A percentile compares a stretch with the other conserved stretches of the same genome.
phyloP scores from a whole-genome alignment of 805 yeast genomes.

The Clavispora carvajalis region DNA sequence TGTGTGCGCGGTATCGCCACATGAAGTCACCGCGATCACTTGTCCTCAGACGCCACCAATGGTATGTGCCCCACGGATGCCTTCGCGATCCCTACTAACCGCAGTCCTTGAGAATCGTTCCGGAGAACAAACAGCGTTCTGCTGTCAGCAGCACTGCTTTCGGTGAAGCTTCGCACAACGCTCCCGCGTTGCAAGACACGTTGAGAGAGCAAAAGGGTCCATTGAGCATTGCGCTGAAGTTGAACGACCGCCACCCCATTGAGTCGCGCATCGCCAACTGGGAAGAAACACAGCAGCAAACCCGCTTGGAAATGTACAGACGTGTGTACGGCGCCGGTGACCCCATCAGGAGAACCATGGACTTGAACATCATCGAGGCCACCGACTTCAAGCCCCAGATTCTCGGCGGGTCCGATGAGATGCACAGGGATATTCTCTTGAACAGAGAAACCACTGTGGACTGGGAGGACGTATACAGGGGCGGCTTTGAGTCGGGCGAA shows the following conservation, averaged over 20 bases:
- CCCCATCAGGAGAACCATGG: slow-evolving; percentile 91
- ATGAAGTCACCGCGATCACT: background rate
- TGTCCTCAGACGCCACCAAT: background rate
- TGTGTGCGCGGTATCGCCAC: background rate
- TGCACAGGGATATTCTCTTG: slow-evolving; percentile 73
- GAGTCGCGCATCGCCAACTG: slow-evolving; percentile 71
- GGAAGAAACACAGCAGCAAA: slow-evolving; percentile 70
- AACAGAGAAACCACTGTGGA: slow-evolving; percentile 75
- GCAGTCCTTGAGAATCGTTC: slow-evolving; percentile 51
- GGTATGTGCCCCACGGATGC: slow-evolving; percentile 5
- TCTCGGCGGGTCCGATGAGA: slow-evolving; percentile 51
- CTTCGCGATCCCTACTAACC: background rate
- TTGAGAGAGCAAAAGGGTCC: slow-evolving; percentile 66
- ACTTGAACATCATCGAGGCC: slow-evolving; percentile 62
- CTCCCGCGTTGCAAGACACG: slow-evolving; percentile 67
- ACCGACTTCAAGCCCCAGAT: slow-evolving; percentile 65
- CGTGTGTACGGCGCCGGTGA: slow-evolving; percentile 89
- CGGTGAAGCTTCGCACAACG: slow-evolving; percentile 57
- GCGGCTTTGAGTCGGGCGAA: slow-evolving; percentile 40
- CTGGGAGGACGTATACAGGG: slow-evolving; percentile 90
- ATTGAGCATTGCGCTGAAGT: slow-evolving; percentile 49
- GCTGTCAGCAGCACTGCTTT: slow-evolving; percentile 47
- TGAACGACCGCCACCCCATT: slow-evolving; percentile 81
- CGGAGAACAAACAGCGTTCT: slow-evolving; percentile 42
- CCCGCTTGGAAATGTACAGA: slow-evolving; percentile 72